Percentiles rank a stretch among this genome's conserved stretches.
These are phyloP conservation scores for Blepharisma undulans DNA, from an alignment of 169 alveolate genomes.

Conservation along the genomic window DNA sequence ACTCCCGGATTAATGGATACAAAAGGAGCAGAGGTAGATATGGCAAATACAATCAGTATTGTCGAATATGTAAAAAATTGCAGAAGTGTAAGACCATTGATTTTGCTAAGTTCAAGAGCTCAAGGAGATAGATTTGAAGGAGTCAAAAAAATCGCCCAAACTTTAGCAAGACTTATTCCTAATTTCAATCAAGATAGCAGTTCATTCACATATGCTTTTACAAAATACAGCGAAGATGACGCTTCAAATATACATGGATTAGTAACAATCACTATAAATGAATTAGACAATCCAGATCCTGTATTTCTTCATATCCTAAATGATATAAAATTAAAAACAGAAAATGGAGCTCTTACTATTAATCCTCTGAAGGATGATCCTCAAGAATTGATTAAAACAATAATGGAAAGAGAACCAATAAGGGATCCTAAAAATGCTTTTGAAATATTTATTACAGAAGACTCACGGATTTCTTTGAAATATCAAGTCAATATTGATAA, in stretches of 20 bases:
- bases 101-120: not conserved
- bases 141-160: not conserved
- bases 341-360: not conserved
- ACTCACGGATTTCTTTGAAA: not conserved
- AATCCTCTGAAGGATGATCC: not conserved
- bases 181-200: not conserved
- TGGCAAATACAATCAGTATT: not conserved
- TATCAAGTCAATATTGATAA: not conserved
- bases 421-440: not conserved
- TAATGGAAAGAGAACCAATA: not conserved
- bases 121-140: not conserved
- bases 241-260: not conserved
- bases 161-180: not conserved
- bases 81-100: not conserved
- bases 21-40: not conserved
- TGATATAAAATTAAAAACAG: not conserved
- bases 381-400: not conserved
- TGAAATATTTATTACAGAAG: not conserved
- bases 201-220: not conserved
- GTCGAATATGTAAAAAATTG: not conserved
- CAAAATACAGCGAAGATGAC: not conserved
- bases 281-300: not conserved
- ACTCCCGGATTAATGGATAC: not conserved
- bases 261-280: not conserved
- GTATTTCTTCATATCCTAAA: not conserved